These are phyloP conservation scores for Sugiyamaella marilandica DNA, from an alignment of 805 yeast genomes.

Conservation along the genomic window DNA sequence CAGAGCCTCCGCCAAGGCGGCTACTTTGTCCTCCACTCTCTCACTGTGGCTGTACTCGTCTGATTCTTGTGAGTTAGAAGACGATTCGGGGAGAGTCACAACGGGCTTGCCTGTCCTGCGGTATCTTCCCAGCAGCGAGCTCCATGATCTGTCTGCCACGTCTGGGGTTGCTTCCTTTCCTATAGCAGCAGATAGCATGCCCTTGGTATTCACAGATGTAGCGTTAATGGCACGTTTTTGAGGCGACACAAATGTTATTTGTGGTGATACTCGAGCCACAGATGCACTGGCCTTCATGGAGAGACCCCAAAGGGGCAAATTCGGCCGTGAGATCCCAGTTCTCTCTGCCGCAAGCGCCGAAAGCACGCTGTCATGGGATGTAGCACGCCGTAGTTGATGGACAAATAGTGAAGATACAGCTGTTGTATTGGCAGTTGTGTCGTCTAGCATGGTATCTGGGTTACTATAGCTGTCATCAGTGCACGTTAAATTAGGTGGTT, in stretches of 20 bases:
- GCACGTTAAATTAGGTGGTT: not conserved
- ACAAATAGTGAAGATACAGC: not conserved
- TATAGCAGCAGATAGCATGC: not conserved
- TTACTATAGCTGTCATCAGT: not conserved
- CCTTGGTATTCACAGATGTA: not conserved
- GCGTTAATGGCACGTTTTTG: not conserved
- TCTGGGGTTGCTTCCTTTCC: not conserved
- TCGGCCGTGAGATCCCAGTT: not conserved
- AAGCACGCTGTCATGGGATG: constrained; percentile 7
- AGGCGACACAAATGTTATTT: constrained; percentile 4
- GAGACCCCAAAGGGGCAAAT: not conserved
- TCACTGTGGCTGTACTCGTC: not conserved
- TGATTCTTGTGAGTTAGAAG: too few relatives aligned
- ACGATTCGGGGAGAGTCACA: not conserved
- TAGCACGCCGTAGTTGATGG: constrained; percentile 1
- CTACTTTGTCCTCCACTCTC: not conserved
- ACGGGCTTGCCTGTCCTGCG: not conserved
- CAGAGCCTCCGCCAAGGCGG: not conserved
- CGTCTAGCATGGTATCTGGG: not conserved
- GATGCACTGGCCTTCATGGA: not conserved
- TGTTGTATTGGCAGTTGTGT: not conserved
- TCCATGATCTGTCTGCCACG: not conserved
- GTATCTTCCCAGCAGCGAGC: not conserved
- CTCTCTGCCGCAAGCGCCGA: not conserved
- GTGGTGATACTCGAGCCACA: not conserved